These are phyloP conservation scores for Berberis vulgaris DNA, from an alignment of 164 flowering plant genomes.

Conservation along the genomic window DNA sequence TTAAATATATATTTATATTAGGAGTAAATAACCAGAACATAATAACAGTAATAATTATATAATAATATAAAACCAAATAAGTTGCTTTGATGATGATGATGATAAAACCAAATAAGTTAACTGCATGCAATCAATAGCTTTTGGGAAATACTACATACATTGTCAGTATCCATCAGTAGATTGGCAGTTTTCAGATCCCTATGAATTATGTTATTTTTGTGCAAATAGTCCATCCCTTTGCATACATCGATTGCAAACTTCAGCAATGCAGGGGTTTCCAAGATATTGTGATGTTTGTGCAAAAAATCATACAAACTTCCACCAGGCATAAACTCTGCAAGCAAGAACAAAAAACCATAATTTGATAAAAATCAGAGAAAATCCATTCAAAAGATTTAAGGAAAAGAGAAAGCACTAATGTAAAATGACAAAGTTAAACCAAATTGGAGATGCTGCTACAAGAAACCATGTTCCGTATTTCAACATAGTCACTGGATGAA, in stretches of 20 bases:
- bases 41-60: no score
- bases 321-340: conserved; percentile 92
- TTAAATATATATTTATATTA: no score
- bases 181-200: conserved; percentile 97
- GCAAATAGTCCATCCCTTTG: conserved; percentile 95
- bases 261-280: conserved; percentile 58
- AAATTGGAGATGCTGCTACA: neutral
- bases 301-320: conserved; percentile 87
- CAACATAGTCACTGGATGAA: no score
- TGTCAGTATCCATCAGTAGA: conserved; percentile 67
- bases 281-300: conserved; percentile 53
- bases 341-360: conserved; percentile 7
- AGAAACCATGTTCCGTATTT: neutral
- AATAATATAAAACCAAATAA: no score
- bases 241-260: conserved; percentile 83
- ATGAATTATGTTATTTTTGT: conserved; percentile 75
- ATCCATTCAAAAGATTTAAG: neutral
- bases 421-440: neutral
- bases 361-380: neutral
- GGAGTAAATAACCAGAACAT: no score
- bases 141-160: conserved; percentile 35
- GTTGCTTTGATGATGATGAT: neutral
- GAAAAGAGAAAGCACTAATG: neutral
- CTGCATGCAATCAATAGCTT: neutral
- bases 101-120: neutral